These are phyloP conservation scores for Hypoxylon sp. DNA, from an alignment of 2,329 filamentous ascomycete species.

Conservation along the genomic window DNA sequence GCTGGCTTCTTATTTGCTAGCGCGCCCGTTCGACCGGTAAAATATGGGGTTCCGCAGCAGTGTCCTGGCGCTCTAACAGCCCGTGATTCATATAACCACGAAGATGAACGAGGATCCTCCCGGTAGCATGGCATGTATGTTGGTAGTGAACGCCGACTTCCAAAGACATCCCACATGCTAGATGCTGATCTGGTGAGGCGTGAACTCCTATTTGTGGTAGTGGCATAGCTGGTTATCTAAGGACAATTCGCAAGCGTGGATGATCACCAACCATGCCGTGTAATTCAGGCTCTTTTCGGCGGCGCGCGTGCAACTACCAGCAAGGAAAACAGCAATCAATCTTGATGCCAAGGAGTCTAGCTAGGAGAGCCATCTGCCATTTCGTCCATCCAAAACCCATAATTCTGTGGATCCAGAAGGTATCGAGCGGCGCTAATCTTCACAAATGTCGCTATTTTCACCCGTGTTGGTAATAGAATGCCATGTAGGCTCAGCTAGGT, in stretches of 20 bases:
- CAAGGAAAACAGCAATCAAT: conserved; percentile 29
- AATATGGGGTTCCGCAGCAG: conserved; percentile 24
- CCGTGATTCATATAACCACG: conserved; percentile 15
- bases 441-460: conserved; percentile 8
- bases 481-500: conserved; percentile 3
- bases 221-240: conserved; percentile 26
- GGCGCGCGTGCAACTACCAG: conserved; percentile 26
- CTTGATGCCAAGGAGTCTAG: conserved; percentile 41
- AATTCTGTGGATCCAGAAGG: conserved; percentile 37
- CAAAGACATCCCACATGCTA: conserved; percentile 26
- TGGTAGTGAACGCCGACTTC: conserved; percentile 20
- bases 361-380: conserved; percentile 22
- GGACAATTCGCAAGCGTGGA: conserved; percentile 26
- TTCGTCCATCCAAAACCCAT: conserved; percentile 22
- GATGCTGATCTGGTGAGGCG: conserved; percentile 23
- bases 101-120: conserved; percentile 25
- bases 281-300: conserved; percentile 24
- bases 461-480: conserved; percentile 6
- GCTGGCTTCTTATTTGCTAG: conserved; percentile 28
- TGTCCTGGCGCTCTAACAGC: conserved; percentile 15
- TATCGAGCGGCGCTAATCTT: conserved; percentile 20
- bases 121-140: conserved; percentile 20
- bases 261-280: conserved; percentile 30
- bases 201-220: conserved; percentile 20
- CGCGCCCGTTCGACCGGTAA: conserved; percentile 28